These are phyloP conservation scores for Daldinia sp. DNA, from an alignment of 2,329 filamentous ascomycete species.

Conservation along the genomic window DNA sequence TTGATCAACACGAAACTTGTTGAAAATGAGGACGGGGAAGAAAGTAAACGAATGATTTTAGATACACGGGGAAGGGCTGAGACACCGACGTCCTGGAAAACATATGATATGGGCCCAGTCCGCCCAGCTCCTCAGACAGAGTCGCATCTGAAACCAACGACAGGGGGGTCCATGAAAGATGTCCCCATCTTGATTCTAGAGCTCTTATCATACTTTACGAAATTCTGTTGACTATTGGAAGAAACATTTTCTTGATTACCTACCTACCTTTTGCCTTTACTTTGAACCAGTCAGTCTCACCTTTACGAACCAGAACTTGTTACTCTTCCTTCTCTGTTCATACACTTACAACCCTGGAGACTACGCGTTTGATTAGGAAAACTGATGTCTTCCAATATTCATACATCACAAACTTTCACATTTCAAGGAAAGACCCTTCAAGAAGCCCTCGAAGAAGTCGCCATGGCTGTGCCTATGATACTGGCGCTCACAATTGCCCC, in stretches of 20 bases:
- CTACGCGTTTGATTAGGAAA: slow-evolving; percentile 2
- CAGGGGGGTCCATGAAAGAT: slow-evolving; percentile 27
- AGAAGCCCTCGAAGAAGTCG: slow-evolving; percentile 44
- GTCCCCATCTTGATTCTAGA: slow-evolving; percentile 32
- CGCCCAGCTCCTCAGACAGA: slow-evolving; percentile 22
- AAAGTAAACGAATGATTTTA: slow-evolving; percentile 39
- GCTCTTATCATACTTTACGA: slow-evolving; percentile 11
- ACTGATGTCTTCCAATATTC: slow-evolving; percentile 45
- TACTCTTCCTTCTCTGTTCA: background rate
- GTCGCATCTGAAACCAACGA: slow-evolving; percentile 37
- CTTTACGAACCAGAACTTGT: slow-evolving; percentile 21
- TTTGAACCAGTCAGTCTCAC: slow-evolving; percentile 11
- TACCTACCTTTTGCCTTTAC: background rate
- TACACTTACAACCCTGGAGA: slow-evolving; percentile 9
- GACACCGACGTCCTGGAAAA: slow-evolving; percentile 39
- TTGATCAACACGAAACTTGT: slow-evolving; percentile 23
- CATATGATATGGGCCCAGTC: slow-evolving; percentile 42
- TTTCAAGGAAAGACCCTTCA: slow-evolving; percentile 44
- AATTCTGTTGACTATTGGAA: slow-evolving; percentile 9
- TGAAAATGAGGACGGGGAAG: slow-evolving; percentile 10
- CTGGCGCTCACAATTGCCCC: slow-evolving; percentile 57
- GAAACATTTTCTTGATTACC: slow-evolving; percentile 24
- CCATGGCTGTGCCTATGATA: slow-evolving; percentile 59
- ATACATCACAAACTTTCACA: slow-evolving; percentile 39
- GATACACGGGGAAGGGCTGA: slow-evolving; percentile 35